Conservation (phyloP, 768 basidiomycete genomes). For the Tylopilus felleus region DNA sequence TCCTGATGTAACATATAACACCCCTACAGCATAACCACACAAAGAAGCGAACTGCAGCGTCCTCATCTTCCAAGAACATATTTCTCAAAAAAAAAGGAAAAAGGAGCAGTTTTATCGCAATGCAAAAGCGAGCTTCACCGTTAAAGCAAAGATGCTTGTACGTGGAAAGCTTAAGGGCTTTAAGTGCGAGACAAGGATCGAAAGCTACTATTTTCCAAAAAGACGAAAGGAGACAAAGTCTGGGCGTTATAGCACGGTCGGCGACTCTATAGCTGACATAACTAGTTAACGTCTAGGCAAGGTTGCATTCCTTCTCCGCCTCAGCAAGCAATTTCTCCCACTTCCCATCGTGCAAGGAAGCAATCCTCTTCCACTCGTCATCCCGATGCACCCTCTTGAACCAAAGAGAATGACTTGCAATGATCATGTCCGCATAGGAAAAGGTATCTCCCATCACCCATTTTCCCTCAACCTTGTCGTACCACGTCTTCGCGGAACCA, state of each 20-base stretch:
- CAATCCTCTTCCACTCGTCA: conserved; percentile 28
- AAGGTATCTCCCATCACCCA: conserved; percentile 32
- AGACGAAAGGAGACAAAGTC: conserved; percentile 93
- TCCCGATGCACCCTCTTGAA: conserved; percentile 16
- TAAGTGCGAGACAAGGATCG: too few species aligned
- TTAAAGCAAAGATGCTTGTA: conserved; percentile 33
- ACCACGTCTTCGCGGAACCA: conserved; percentile 14
- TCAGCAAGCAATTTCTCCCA: conserved; percentile 25
- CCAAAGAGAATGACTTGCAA: conserved; percentile 16
- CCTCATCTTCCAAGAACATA: conserved; percentile 46
- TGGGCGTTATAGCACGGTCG: too few species aligned
- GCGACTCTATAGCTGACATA: not conserved
- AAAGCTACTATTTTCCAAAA: conserved; percentile 55
- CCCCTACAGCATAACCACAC: conserved; percentile 31
- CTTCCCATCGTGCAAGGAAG: conserved; percentile 23
- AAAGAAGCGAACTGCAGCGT: conserved; percentile 29
- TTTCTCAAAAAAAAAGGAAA: conserved; percentile 68
- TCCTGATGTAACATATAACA: not conserved
- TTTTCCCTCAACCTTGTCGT: conserved; percentile 23
- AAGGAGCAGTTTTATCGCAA: conserved; percentile 98
- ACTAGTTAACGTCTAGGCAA: not conserved
- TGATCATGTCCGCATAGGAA: conserved; percentile 32
- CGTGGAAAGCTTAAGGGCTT: too few species aligned
- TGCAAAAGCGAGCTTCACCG: conserved; percentile 62
- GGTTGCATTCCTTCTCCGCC: conserved; percentile 26